Base-by-base conservation (phyloP, 768 basidiomycete genomes). In the Boletellus ananas region DNA sequence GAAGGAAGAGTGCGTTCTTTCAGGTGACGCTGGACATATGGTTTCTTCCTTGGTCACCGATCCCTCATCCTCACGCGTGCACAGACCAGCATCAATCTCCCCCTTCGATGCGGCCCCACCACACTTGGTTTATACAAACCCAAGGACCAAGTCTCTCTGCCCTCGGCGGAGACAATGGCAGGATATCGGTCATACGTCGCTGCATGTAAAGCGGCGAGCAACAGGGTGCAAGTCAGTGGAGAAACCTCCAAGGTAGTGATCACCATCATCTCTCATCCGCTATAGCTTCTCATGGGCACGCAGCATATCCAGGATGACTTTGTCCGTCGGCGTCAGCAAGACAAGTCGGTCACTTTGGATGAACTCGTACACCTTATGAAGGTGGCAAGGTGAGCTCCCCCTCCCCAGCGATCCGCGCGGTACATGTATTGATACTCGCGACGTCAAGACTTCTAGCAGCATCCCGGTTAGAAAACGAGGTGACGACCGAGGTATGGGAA, bases 261-360 rank as follows among this genome's bases (percentile, higher is more conserved):
- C 17, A 13, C 18, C 35, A 21, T 29, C 25, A 39, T 34, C 14
- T 23, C 27, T 41, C 14, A 33, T 27, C 38, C 20, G 16, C 14
- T 13, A 6, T 25, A 34, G 34, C 3, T 20, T 42, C 42, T 51
- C 35, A 39, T 42, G n/a, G 13, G 16, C 34, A 34, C 33, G 31
- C 45, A 91, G 89, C 72, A 83, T 56, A 85, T 92, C 33, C 85
- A 90, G 73, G 76, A 84, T 6, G 86, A 90, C 49, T 92, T 91
- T 60, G 85, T 79, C 23, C 62, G 57, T 49, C 67, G 70, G 44
- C 66, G 77, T 43, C 72, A 73, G 61, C 61, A 65, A 38, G 61
- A 73, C 47, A 62, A 58, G 13, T 65, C 64, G 12, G 62, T 72
- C 17, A 74, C 79, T 20, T 69, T 81, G 1, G 81, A 90, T 18